A percentile compares a stretch with the other conserved stretches of the same genome.
These are phyloP conservation scores for Wickerhamiella allomyrinae DNA, from an alignment of 805 yeast species.

Conservation along the genomic window DNA sequence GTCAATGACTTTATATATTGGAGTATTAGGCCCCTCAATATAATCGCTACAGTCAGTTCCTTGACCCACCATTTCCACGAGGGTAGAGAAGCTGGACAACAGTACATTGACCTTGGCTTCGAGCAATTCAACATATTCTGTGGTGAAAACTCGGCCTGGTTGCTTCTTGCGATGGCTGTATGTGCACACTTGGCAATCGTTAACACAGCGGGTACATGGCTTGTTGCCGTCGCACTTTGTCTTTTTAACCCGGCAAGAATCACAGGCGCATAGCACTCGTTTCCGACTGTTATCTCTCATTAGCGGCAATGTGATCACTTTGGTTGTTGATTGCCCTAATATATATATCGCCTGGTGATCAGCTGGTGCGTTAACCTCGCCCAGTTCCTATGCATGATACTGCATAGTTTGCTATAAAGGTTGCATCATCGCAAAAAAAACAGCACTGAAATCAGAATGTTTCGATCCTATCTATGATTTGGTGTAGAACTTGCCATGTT, in stretches of 20 bases:
- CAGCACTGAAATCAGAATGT: no score
- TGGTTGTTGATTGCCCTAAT: not conserved
- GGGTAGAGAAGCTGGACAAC: not conserved
- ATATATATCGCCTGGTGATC: not conserved
- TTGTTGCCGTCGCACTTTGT: constrained; percentile 1
- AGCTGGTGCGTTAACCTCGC: not conserved
- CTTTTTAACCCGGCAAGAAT: not conserved
- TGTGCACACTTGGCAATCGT: not conserved
- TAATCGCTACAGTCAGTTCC: not conserved
- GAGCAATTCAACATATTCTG: constrained; percentile 1
- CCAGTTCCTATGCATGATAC: not conserved
- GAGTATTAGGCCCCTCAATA: not conserved
- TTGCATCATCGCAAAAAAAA: not conserved
- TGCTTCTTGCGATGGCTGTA: constrained; percentile 1
- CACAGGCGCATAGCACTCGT: constrained; percentile 1
- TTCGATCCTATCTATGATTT: no score
- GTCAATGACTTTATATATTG: not conserved
- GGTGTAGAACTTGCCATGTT: no score
- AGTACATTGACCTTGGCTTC: not conserved
- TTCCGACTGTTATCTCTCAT: not conserved
- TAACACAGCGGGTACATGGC: not conserved
- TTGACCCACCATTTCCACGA: not conserved
- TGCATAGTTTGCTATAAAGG: not conserved
- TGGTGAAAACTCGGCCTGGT: not conserved
- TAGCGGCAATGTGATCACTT: not conserved